phyloP scores from a whole-genome alignment of 2,329 filamentous ascomycete genomes.

The Penicillium sp. region DNA sequence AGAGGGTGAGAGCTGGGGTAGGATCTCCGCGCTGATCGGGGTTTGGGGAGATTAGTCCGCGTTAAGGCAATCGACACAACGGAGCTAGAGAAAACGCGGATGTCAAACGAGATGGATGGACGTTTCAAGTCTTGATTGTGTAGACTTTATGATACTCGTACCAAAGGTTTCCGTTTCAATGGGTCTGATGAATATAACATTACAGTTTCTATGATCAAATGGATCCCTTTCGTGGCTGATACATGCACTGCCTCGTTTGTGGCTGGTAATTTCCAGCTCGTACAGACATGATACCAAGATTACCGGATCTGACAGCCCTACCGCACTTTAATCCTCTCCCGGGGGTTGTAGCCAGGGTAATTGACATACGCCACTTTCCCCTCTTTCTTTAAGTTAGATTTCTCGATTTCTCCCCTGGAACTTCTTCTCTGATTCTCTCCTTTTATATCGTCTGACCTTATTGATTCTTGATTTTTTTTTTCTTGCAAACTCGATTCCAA shows the following conservation, averaged over 20 bases:
- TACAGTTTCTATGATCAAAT: too few species aligned
- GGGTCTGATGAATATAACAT: too few species aligned
- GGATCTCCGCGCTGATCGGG: slow-evolving; percentile 22
- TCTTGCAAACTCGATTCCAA: background rate
- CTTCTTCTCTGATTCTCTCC: background rate
- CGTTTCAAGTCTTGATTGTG: too few species aligned
- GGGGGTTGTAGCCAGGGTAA: background rate
- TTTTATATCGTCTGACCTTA: background rate
- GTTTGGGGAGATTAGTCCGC: background rate
- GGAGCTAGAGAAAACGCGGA: background rate
- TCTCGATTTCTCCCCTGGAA: background rate
- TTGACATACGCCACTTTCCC: background rate
- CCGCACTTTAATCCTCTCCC: background rate
- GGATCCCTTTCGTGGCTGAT: background rate
- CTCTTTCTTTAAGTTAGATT: background rate
- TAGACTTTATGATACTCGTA: too few species aligned
- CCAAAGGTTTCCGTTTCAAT: too few species aligned
- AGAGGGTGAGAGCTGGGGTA: slow-evolving; percentile 17
- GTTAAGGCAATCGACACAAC: background rate
- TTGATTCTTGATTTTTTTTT: background rate
- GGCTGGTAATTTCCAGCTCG: background rate
- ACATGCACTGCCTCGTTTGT: background rate
- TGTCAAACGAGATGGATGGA: too few species aligned
- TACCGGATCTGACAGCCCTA: slow-evolving; percentile 1
- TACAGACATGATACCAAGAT: background rate